Base-by-base conservation (phyloP, 2,329 filamentous ascomycete genomes). In the Cladophialophora immunda region DNA sequence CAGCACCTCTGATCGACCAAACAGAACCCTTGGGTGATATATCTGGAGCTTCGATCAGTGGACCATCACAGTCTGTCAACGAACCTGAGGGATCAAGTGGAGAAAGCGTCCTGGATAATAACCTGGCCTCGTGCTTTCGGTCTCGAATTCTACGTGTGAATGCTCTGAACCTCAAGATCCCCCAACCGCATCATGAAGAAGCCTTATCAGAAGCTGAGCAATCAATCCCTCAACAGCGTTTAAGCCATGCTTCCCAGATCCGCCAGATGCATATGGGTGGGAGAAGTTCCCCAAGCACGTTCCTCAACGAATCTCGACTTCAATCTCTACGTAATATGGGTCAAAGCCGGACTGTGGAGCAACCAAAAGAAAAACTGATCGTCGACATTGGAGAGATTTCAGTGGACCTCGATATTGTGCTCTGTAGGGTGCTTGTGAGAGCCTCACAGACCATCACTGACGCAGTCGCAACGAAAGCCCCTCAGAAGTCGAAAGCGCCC, bases 381-480 rank as follows among this genome's bases (percentile, higher is more conserved):
- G 32, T 68, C 45, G 54, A 64, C 3, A 36, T 68, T 15, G 69
- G 69, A n/a, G 30, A 62, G 19, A 56, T 70, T n/a, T 65, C 67
- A 3, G 34, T 70, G 9, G 67, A 68, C 53, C 66, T 70, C 22
- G 69, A 70, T 47, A 66, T 70, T n/a, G 62, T 63, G 53, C 53
- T 70, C 17, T 65, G 64, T 47, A 61, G 62, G 29, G 54, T 70
- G n/a, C 52, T 69, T 34, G 58, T 70, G 2, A 69, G 66, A 54
- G 57, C 67, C 15, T 19, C 64, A 7, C 67, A 68, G 54, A 56
- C 57, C 29, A 47, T 66, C 32, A 38, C 52, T 19, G 65, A 67
- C 8, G 61, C 58, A 38, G n/a, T 68, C n/a, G 64, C 68, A 22
- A 15, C 64, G 5, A 27, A 47, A 2, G 9, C 30, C 11, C 47